A percentile compares a stretch with the other conserved stretches of the same genome.
Conservation (phyloP, 2,329 filamentous ascomycete species). For the Diaporthe eres region DNA sequence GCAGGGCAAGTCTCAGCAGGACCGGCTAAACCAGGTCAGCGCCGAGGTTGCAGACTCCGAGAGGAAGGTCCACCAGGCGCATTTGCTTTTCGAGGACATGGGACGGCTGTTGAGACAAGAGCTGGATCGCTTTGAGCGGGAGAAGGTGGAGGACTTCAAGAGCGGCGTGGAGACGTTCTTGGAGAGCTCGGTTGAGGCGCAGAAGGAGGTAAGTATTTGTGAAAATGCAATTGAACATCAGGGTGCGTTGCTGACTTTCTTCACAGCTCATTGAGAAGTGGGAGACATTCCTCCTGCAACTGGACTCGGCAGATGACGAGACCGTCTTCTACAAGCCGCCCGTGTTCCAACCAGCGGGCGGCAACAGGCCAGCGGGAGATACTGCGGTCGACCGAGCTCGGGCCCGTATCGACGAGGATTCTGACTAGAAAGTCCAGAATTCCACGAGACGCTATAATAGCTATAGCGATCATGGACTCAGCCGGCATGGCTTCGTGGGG, state of each 20-base stretch:
- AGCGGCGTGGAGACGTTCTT: slow-evolving; percentile 97
- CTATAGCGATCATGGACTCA: slow-evolving; percentile 44
- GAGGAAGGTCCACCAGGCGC: slow-evolving; percentile 89
- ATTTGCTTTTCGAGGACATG: slow-evolving; percentile 97
- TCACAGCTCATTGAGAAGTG: slow-evolving; percentile 83
- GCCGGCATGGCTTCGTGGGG: slow-evolving; percentile 33
- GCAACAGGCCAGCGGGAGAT: slow-evolving; percentile 65
- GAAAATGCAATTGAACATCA: not conserved
- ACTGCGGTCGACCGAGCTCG: slow-evolving; percentile 73
- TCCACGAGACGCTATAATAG: slow-evolving; percentile 44
- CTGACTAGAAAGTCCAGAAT: slow-evolving; percentile 60
- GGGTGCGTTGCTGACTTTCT: slow-evolving; percentile 46
- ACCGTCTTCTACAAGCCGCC: slow-evolving; percentile 75
- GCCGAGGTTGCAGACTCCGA: slow-evolving; percentile 97
- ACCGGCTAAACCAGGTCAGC: slow-evolving; percentile 90
- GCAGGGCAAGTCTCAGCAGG: slow-evolving; percentile 95
- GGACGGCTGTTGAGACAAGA: slow-evolving; percentile 91
- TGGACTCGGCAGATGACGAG: slow-evolving; percentile 93
- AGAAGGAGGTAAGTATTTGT: slow-evolving; percentile 85
- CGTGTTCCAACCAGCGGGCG: slow-evolving; percentile 61
- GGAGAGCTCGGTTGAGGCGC: slow-evolving; percentile 96
- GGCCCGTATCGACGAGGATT: slow-evolving; percentile 72
- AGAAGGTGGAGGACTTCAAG: slow-evolving; percentile 99
- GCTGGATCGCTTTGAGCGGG: slow-evolving; percentile 92
- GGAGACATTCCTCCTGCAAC: slow-evolving; percentile 97